phyloP scores from a whole-genome alignment of 768 basidiomycete species.

The Mycena filopes region DNA sequence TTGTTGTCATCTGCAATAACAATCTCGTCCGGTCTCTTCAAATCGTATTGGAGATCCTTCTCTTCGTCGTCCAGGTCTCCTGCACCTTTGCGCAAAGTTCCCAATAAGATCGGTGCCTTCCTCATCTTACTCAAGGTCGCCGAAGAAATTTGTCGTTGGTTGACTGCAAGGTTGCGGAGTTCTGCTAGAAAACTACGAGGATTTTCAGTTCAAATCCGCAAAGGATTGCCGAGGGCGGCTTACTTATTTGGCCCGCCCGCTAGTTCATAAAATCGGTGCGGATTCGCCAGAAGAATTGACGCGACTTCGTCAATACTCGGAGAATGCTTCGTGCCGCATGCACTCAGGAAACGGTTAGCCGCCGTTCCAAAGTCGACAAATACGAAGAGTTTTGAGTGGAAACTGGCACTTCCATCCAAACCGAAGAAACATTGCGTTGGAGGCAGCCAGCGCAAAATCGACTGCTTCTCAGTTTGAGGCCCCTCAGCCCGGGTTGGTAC shows the following conservation, averaged over 20 bases:
- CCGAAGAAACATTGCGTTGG: conserved; percentile 80
- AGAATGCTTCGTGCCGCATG: conserved; percentile 88
- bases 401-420: conserved; percentile 58
- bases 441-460: conserved; percentile 57
- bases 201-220: not conserved
- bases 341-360: conserved; percentile 86
- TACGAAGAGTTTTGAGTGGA: conserved; percentile 85
- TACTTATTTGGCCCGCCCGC: conserved; percentile 78
- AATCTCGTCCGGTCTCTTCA: conserved; percentile 75
- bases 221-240: conserved; percentile 33
- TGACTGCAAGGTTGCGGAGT: conserved; percentile 82
- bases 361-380: conserved; percentile 89
- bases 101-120: conserved; percentile 76
- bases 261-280: conserved; percentile 75
- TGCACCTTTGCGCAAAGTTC: conserved; percentile 66
- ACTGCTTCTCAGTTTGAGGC: conserved; percentile 41
- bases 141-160: conserved; percentile 64
- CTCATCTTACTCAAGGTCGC: conserved; percentile 74
- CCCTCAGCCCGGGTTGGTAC: conserved; percentile 70
- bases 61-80: conserved; percentile 40
- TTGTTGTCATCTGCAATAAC: conserved; percentile 91
- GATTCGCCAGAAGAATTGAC: conserved; percentile 73
- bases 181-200: conserved; percentile 79
- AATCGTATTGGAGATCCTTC: conserved; percentile 71
- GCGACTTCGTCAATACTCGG: conserved; percentile 89